Conservation (phyloP, 495 filamentous ascomycete species). For the Margaritispora aquatica region DNA sequence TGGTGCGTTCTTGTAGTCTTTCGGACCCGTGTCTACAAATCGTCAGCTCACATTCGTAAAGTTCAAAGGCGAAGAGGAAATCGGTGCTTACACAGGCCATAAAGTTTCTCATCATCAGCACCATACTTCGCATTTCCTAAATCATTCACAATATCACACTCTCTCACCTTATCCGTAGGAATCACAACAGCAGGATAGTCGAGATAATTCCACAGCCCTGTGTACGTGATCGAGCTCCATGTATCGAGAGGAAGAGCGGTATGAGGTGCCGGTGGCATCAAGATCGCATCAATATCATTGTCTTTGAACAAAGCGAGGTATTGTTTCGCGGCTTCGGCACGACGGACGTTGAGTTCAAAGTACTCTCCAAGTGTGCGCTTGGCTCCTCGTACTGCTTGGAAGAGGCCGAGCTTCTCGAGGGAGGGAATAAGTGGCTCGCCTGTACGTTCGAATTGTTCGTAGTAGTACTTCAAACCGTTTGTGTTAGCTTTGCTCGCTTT, state of each 20-base stretch:
- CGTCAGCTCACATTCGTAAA: not conserved
- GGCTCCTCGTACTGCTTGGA: no score
- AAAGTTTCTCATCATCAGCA: not conserved
- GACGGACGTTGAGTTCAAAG: slow-evolving; percentile 6
- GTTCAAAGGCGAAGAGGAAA: not conserved
- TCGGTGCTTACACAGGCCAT: slow-evolving; percentile 10
- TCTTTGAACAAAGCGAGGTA: slow-evolving; percentile 4
- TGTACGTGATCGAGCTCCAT: slow-evolving; percentile 28
- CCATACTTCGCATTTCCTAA: slow-evolving; percentile 8
- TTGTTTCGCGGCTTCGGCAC: not conserved
- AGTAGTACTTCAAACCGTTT: slow-evolving; percentile 2
- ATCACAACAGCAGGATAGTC: slow-evolving; percentile 18
- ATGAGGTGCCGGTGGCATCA: slow-evolving; percentile 31
- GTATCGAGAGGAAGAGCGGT: slow-evolving; percentile 25
- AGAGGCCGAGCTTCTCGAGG: not conserved
- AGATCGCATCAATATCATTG: slow-evolving; percentile 24
- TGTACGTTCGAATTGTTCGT: slow-evolving; percentile 6
- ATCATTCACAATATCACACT: slow-evolving; percentile 4
- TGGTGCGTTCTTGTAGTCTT: slow-evolving; percentile 6
- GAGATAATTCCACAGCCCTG: slow-evolving; percentile 27
- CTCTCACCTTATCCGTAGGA: slow-evolving; percentile 9
- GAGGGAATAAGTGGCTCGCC: slow-evolving; percentile 8
- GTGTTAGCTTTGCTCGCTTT: not conserved
- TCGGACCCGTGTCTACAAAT: slow-evolving; percentile 5
- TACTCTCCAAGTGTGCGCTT: not conserved